These are phyloP conservation scores for Fraxinus anomala DNA, from an alignment of 257 asterid genomes.

Conservation along the genomic window DNA sequence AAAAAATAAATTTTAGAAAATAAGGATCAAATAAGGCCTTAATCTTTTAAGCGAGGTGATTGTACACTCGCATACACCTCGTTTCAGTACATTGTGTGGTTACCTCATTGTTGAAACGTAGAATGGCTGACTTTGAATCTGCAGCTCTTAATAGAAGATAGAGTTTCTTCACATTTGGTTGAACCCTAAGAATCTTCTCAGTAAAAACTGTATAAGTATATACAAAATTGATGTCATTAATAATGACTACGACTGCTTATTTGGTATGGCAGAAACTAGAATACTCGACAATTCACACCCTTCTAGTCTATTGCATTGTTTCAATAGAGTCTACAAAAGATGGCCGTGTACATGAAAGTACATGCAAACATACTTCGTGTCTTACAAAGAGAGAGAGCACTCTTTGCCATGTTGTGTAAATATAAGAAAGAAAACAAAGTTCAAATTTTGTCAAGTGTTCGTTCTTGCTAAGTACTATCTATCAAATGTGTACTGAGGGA, in stretches of 20 bases:
- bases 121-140: constrained; percentile 60
- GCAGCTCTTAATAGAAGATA: constrained; percentile 81
- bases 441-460: too few species aligned
- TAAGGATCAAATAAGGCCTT: too few species aligned
- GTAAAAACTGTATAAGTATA: constrained; percentile 55
- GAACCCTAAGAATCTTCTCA: constrained; percentile 80
- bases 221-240: neutral
- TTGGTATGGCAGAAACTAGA: neutral
- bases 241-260: neutral
- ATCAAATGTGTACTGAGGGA: neutral
- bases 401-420: neutral
- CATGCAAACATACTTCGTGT: neutral
- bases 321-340: too few species aligned
- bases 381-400: neutral
- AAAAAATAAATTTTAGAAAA: too few species aligned
- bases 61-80: too few species aligned
- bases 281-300: neutral
- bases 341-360: too few species aligned
- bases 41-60: neutral
- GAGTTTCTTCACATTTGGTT: constrained; percentile 80
- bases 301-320: neutral
- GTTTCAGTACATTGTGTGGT: neutral
- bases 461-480: too few species aligned
- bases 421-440: too few species aligned
- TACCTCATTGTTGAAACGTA: constrained; percentile 79